These are phyloP conservation scores for Leccinum truebloodii DNA, from an alignment of 768 basidiomycete species.

Conservation along the genomic window DNA sequence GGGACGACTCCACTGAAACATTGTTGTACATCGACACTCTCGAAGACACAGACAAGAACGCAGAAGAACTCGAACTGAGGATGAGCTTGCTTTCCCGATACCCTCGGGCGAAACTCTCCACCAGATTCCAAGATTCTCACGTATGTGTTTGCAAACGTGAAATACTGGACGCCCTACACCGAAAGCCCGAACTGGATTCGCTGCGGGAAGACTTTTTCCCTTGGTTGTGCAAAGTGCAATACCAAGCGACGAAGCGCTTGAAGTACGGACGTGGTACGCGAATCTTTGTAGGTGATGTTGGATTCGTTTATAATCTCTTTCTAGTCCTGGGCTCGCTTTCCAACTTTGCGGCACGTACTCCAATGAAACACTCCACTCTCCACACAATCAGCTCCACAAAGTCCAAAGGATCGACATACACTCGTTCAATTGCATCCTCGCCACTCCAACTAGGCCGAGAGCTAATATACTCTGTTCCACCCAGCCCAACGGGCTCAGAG, in stretches of 20 bases:
- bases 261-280: slow-evolving; percentile 59
- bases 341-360: slow-evolving; percentile 43
- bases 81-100: slow-evolving; percentile 81
- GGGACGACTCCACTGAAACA: slow-evolving; percentile 65
- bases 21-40: slow-evolving; percentile 73
- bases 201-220: slow-evolving; percentile 90
- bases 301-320: not conserved
- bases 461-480: slow-evolving; percentile 40
- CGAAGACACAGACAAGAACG: slow-evolving; percentile 65
- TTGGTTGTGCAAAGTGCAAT: slow-evolving; percentile 88
- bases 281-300: slow-evolving; percentile 1
- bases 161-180: slow-evolving; percentile 68
- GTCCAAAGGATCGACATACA: slow-evolving; percentile 15
- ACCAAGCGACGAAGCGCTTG: slow-evolving; percentile 57
- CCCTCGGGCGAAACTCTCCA: slow-evolving; percentile 68
- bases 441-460: slow-evolving; percentile 31
- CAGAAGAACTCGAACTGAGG: slow-evolving; percentile 70
- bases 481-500: slow-evolving; percentile 46
- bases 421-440: slow-evolving; percentile 14
- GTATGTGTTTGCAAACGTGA: slow-evolving; percentile 84
- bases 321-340: slow-evolving; percentile 49
- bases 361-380: slow-evolving; percentile 60
- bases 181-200: slow-evolving; percentile 74
- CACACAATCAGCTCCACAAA: slow-evolving; percentile 24
- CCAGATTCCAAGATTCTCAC: slow-evolving; percentile 78